Evolutionary conservation across 257 asterid genomes (phyloP).

Genomic region (Ballota nigra): DNA sequence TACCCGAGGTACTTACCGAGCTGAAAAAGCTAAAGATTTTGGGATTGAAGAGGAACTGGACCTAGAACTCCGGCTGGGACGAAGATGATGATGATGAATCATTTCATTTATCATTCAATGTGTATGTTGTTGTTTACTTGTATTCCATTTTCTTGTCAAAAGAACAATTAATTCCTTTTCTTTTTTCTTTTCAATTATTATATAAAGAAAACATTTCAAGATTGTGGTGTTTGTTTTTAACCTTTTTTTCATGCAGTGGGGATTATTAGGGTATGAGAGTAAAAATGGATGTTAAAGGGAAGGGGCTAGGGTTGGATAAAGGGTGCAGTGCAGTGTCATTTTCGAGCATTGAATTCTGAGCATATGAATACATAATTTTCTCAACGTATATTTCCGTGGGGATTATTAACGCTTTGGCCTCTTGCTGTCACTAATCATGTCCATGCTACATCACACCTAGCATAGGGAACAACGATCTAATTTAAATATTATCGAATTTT

Average conservation of each 20-base stretch:
- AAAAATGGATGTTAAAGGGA: not conserved
- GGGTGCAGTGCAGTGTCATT: conserved; percentile 69
- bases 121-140: not conserved
- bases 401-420: conserved; percentile 29
- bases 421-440: conserved; percentile 25
- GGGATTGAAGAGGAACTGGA: conserved; percentile 51
- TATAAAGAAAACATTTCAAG: not conserved
- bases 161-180: too few relatives aligned
- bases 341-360: conserved; percentile 53
- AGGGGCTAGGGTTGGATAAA: conserved; percentile 41
- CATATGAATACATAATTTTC: not conserved
- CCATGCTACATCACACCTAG: not conserved
- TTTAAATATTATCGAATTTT: not conserved
- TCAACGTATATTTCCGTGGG: conserved; percentile 42
- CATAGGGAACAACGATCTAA: conserved; percentile 17
- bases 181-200: too few relatives aligned
- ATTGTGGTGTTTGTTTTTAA: not conserved
- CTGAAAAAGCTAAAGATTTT: conserved; percentile 5
- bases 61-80: conserved; percentile 64
- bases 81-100: conserved; percentile 7
- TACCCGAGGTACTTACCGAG: not conserved
- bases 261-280: conserved; percentile 11
- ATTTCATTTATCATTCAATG: not conserved
- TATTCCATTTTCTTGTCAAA: not conserved
- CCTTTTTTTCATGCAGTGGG: not conserved